Conservation (phyloP, 2,329 filamentous ascomycete genomes). For the Acrocalymma vagum region DNA sequence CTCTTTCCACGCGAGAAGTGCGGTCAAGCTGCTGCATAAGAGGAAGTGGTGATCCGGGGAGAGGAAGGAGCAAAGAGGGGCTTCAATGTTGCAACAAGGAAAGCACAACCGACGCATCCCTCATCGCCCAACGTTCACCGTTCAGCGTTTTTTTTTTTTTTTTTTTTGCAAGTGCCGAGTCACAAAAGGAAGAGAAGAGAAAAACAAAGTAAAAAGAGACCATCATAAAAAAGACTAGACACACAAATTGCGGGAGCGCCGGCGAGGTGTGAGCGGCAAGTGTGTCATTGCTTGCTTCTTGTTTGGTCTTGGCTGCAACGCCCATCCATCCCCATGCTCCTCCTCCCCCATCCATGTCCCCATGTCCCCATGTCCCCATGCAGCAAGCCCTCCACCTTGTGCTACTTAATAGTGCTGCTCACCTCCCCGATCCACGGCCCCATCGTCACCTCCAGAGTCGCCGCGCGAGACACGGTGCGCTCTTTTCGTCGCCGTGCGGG, state of each 20-base stretch:
- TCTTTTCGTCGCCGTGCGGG: constrained; percentile 33
- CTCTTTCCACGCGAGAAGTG: too few relatives aligned
- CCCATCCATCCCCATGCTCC: constrained; percentile 1
- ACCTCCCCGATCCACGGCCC: constrained; percentile 19
- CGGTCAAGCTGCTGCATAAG: too few relatives aligned
- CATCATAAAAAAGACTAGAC: too few relatives aligned
- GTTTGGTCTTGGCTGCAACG: constrained; percentile 9
- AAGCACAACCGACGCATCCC: too few relatives aligned
- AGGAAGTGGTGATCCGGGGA: too few relatives aligned
- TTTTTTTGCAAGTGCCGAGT: too few relatives aligned
- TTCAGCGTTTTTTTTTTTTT: too few relatives aligned
- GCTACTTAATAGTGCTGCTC: constrained; percentile 18
- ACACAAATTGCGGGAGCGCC: background rate
- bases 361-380: background rate
- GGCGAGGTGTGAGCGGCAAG: background rate
- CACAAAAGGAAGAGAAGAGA: too few relatives aligned
- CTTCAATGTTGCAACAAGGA: too few relatives aligned
- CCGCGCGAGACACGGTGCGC: constrained; percentile 25
- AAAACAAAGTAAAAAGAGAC: too few relatives aligned
- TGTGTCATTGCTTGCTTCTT: constrained; percentile 17
- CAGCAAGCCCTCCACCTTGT: constrained; percentile 11
- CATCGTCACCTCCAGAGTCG: constrained; percentile 21
- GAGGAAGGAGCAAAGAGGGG: too few relatives aligned
- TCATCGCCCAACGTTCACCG: too few relatives aligned
- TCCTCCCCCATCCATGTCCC: constrained; percentile 1